Evolutionary conservation across 2,329 filamentous ascomycete species (phyloP).

Genomic region (Aureobasidium vineae): DNA sequence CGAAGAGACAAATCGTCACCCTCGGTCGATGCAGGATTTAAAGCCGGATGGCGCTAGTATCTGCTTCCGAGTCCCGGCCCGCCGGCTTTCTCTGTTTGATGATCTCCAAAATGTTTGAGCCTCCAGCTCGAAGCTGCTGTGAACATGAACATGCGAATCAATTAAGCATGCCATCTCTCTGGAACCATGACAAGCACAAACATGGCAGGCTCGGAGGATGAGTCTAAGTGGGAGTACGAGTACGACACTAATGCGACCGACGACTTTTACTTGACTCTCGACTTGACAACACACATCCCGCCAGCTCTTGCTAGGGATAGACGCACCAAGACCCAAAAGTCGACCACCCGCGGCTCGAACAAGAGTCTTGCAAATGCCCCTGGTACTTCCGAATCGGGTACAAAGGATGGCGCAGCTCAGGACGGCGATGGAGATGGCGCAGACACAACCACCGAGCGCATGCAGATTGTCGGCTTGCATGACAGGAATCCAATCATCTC

Average conservation of each 20-base stretch:
- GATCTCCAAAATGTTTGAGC: background rate
- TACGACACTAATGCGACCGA: conserved; percentile 55
- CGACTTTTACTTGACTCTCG: conserved; percentile 60
- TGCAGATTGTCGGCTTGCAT: conserved; percentile 84
- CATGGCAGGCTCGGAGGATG: conserved; percentile 21
- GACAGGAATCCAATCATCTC: conserved; percentile 72
- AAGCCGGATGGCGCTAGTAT: conserved; percentile 1
- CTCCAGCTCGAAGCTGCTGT: background rate
- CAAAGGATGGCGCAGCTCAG: background rate
- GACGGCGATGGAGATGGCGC: background rate
- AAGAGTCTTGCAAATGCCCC: conserved; percentile 19
- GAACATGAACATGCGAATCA: background rate
- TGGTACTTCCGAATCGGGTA: background rate
- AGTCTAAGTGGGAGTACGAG: conserved; percentile 31
- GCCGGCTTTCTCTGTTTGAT: conserved; percentile 2
- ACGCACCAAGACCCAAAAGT: conserved; percentile 18
- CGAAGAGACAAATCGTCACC: conserved; percentile 13
- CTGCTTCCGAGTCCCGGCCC: conserved; percentile 14
- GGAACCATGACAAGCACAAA: conserved; percentile 21
- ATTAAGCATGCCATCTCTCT: conserved; percentile 2
- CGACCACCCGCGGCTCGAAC: conserved; percentile 9
- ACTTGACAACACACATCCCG: conserved; percentile 50
- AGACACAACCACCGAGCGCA: conserved; percentile 31
- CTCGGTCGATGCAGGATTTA: background rate
- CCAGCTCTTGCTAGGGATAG: conserved; percentile 31